Base-by-base conservation (phyloP, 306 rosid species). In the Rosa chinensis region DNA sequence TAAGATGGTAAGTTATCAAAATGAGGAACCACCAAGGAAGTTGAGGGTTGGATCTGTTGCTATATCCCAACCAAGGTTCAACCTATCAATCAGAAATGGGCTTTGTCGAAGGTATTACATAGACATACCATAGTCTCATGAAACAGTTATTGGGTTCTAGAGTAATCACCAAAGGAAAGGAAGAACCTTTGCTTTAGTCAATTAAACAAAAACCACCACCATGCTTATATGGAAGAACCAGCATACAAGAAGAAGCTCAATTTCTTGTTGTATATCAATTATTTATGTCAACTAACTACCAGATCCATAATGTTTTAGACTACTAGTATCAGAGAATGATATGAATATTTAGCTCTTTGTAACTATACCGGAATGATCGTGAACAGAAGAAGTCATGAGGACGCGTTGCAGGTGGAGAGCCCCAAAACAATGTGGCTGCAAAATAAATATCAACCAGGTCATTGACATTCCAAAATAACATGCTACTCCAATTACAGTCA, bases 361-460 rank as follows among this genome's bases (percentile, higher is more conserved):
- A 44, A 62, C 18, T 21, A 76, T 88, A 88, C 92, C 89, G 6
- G 89, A 88, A 77, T 77, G 81, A 76, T 82, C 82, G 23, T 81
- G 82, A 69, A 67, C 84, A 35, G 92, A 83, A 55, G 91, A 88
- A 77, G 88, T 86, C 92, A 88, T 88, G 82, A 82, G 85, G 86
- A 63, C 39, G 70, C 47, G 70, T 62, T 70, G 68, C 44, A 82
- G 37, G 55, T 74, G 43, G 78, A 21, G 67, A 77, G 72, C 35
- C 80, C 78, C 20, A 59, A 61, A 75, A 37, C 73, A 42, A 82
- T 74, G 78, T 77, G 88, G 73, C 77, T 86, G 77, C 64, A 72
- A 62, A 80, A 81, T 45, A 56, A 53, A 58, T 20, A 61, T 49
- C 62, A 61, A 40, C 23, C 75, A 72, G 28, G 28, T 75, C 32